Conservation (phyloP, 306 rosid species). For the Quercus berberidifolia region DNA sequence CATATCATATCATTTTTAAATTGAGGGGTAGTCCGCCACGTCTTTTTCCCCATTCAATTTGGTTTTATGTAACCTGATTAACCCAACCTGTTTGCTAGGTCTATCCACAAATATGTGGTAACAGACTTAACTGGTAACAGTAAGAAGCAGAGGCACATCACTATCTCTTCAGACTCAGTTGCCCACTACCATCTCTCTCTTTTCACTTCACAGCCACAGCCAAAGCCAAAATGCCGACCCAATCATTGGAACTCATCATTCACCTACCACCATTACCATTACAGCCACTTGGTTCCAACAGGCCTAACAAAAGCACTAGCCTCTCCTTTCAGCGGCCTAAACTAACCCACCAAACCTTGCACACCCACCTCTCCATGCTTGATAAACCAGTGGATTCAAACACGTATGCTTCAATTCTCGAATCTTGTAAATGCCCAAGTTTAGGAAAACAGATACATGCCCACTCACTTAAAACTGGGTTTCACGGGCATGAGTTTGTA, state of each 20-base stretch:
- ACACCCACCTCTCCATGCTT: slow-evolving; percentile 1
- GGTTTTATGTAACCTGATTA: too few relatives aligned
- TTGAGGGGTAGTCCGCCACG: too few relatives aligned
- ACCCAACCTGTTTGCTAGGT: too few relatives aligned
- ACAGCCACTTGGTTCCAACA: neutral
- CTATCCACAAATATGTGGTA: too few relatives aligned
- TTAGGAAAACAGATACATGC: slow-evolving; percentile 47
- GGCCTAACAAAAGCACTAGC: slow-evolving; percentile 2
- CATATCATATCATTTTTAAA: too few relatives aligned
- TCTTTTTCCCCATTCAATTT: too few relatives aligned
- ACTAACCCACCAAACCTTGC: neutral
- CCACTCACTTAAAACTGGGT: slow-evolving; percentile 37
- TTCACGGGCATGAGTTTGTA: slow-evolving; percentile 30
- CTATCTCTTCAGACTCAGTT: too few relatives aligned
- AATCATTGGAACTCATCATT: slow-evolving; percentile 3
- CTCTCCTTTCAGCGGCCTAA: slow-evolving; percentile 18
- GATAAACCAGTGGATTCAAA: slow-evolving; percentile 27
- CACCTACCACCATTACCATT: slow-evolving; percentile 2
- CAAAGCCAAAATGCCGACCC: slow-evolving; percentile 14
- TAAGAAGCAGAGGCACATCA: neutral
- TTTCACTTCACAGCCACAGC: neutral
- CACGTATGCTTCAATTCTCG: slow-evolving; percentile 35
- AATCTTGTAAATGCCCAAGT: slow-evolving; percentile 34
- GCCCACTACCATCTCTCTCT: too few relatives aligned
- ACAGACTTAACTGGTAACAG: too few relatives aligned